These are phyloP conservation scores for Saitozyma sp. DNA, from an alignment of 768 basidiomycete genomes.

Conservation along the genomic window DNA sequence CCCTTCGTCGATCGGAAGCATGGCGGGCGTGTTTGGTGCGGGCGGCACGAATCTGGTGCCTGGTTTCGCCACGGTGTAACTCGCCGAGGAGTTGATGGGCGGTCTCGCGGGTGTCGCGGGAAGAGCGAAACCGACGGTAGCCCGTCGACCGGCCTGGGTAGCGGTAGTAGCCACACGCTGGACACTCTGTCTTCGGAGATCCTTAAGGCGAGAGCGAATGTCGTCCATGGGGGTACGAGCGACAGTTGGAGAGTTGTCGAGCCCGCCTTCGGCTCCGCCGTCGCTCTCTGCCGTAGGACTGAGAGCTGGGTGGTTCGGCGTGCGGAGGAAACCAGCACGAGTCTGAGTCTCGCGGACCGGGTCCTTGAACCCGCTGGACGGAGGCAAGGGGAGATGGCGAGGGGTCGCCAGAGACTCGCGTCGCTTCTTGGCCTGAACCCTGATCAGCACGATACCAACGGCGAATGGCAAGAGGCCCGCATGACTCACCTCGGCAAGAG, in stretches of 20 bases:
- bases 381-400: constrained; percentile 39
- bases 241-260: constrained; percentile 8
- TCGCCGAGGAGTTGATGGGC: constrained; percentile 2
- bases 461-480: neutral
- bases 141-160: constrained; percentile 16
- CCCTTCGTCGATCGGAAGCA: neutral
- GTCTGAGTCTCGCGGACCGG: constrained; percentile 23
- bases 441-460: constrained; percentile 9
- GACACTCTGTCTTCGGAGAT: constrained; percentile 27
- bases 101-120: constrained; percentile 35
- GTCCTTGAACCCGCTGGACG: constrained; percentile 34
- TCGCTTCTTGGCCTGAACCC: constrained; percentile 22
- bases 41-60: constrained; percentile 8
- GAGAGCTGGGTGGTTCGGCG: constrained; percentile 30
- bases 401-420: constrained; percentile 43
- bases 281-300: constrained; percentile 14
- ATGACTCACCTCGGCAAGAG: constrained; percentile 14
- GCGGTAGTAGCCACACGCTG: no score
- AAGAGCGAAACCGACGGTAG: constrained; percentile 40
- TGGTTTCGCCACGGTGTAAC: constrained; percentile 17
- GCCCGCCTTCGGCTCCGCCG: neutral
- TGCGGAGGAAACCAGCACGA: constrained; percentile 9
- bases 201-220: constrained; percentile 27
- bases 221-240: constrained; percentile 18
- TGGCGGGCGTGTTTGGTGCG: constrained; percentile 8